A percentile compares a stretch with the other conserved stretches of the same genome.
phyloP scores from a whole-genome alignment of 306 rosid species.

The Trifolium fragiferum region DNA sequence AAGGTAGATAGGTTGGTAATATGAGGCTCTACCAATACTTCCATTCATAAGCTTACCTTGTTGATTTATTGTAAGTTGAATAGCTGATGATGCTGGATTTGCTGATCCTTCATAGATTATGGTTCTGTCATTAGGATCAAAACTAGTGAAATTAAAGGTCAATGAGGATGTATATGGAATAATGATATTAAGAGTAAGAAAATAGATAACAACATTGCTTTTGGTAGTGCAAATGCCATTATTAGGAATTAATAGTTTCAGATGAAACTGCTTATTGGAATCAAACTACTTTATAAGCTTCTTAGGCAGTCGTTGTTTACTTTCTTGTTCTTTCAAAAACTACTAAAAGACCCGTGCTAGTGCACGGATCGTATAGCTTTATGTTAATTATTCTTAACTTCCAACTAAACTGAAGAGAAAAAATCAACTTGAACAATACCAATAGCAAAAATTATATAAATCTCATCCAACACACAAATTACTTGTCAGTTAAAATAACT shows the following conservation, averaged over 20 bases:
- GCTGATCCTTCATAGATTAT: conserved; percentile 34
- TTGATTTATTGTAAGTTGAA: conserved; percentile 33
- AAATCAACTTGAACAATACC: no score
- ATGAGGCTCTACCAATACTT: conserved; percentile 47
- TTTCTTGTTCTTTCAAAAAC: no score
- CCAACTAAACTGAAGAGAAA: no score
- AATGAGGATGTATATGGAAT: conserved; percentile 29
- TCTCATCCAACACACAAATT: no score
- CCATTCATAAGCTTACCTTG: not conserved
- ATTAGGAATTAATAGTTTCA: not conserved
- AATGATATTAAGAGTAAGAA: not conserved
- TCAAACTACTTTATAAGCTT: not conserved
- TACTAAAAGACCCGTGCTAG: no score
- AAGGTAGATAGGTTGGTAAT: conserved; percentile 37
- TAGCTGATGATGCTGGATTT: not conserved
- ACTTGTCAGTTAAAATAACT: no score
- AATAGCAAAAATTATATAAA: no score
- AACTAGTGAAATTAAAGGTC: conserved; percentile 37
- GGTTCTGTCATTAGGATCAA: not conserved
- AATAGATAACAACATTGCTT: conserved; percentile 12
- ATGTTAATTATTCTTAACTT: no score
- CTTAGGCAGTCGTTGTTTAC: conserved; percentile 1
- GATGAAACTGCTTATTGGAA: not conserved
- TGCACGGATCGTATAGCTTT: no score
- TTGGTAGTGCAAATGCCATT: not conserved